Evolutionary conservation across 2,329 filamentous ascomycete genomes (phyloP).

Genomic region (Penicillium rolfsii): DNA sequence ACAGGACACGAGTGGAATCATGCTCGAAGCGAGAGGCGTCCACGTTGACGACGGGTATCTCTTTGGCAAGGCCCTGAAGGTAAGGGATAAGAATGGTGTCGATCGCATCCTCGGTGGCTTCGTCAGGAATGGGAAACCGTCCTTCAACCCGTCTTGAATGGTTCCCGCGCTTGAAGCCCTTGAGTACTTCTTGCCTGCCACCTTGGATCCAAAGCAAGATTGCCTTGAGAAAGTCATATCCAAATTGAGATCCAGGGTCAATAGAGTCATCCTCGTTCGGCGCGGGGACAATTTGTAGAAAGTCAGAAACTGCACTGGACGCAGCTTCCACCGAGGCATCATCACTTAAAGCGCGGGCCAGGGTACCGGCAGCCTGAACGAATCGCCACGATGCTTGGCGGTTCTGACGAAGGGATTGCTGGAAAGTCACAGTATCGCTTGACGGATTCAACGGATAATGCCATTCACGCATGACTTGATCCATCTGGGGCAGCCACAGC

Average conservation of each 20-base stretch:
- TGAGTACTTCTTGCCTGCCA: conserved; percentile 57
- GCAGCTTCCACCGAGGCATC: not conserved
- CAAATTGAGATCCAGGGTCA: conserved; percentile 55
- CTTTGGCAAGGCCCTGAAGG: conserved; percentile 57
- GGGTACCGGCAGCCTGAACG: conserved; percentile 63
- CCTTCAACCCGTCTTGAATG: conserved; percentile 44
- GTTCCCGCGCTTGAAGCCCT: conserved; percentile 58
- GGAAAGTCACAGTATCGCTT: conserved; percentile 55
- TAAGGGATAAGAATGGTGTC: conserved; percentile 63
- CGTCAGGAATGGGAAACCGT: conserved; percentile 57
- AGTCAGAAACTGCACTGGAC: conserved; percentile 37
- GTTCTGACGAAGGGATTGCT: conserved; percentile 60
- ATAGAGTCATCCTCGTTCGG: conserved; percentile 48
- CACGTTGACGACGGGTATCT: conserved; percentile 57
- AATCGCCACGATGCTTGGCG: conserved; percentile 62
- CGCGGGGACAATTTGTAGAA: conserved; percentile 54
- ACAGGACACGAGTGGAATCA: conserved; percentile 57
- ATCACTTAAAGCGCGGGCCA: conserved; percentile 58
- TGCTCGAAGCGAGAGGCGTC: conserved; percentile 62
- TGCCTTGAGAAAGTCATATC: conserved; percentile 67
- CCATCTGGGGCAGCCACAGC: conserved; percentile 58
- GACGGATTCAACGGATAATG: conserved; percentile 62
- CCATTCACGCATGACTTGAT: conserved; percentile 59
- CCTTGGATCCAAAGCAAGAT: conserved; percentile 66
- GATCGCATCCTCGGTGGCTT: conserved; percentile 56